These are phyloP conservation scores for Lactifluus subvellereus DNA, from an alignment of 768 basidiomycete species.

Conservation along the genomic window DNA sequence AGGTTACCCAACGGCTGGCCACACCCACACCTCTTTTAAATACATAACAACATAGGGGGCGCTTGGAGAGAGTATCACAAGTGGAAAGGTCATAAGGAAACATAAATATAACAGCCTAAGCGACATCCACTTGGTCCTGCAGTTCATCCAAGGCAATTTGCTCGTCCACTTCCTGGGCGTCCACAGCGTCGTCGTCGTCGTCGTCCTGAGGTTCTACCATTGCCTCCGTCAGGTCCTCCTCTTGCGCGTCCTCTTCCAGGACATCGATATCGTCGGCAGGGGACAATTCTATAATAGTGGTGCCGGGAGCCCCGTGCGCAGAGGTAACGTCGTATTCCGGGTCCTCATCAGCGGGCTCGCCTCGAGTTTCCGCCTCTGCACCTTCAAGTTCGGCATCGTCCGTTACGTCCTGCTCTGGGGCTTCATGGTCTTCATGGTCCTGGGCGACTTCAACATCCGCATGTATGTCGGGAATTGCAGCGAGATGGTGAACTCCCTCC, in stretches of 20 bases:
- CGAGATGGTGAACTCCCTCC: neutral
- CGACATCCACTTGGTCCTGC: conserved; percentile 3
- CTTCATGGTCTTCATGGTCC: conserved; percentile 8
- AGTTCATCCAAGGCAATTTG: conserved; percentile 11
- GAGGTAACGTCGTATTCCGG: conserved; percentile 18
- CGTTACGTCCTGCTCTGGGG: conserved; percentile 18
- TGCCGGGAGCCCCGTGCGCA: conserved; percentile 5
- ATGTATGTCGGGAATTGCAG: conserved; percentile 4
- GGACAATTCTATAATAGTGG: conserved; percentile 19
- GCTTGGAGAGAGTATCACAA: neutral
- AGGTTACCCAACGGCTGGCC: neutral
- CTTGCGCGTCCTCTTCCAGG: conserved; percentile 17
- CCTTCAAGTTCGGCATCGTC: conserved; percentile 13
- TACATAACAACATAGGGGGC: conserved; percentile 1
- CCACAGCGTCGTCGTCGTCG: conserved; percentile 6
- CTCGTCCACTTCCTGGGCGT: conserved; percentile 17
- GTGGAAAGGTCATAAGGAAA: conserved; percentile 12
- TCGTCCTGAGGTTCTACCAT: conserved; percentile 10
- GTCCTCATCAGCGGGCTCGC: neutral
- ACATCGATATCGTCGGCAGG: conserved; percentile 10
- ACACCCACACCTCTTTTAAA: neutral
- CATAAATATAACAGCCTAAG: conserved; percentile 15
- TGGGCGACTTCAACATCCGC: neutral
- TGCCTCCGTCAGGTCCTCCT: conserved; percentile 23
- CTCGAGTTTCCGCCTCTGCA: neutral